Evolutionary conservation across 2,329 filamentous ascomycete species (phyloP).

Genomic region (Cytospora paraplurivora): DNA sequence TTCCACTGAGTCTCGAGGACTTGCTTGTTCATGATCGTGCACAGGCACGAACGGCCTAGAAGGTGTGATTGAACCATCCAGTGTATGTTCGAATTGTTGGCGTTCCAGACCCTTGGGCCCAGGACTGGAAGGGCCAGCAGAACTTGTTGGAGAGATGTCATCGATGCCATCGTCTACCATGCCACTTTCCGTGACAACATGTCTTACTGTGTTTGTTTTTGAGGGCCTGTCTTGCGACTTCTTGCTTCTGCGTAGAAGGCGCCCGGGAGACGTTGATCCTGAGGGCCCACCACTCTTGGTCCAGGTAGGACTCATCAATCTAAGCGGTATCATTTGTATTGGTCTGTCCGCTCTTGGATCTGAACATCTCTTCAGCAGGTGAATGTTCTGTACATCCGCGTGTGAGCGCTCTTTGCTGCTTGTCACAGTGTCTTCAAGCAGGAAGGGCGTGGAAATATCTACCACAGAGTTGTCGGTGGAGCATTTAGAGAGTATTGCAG

Average conservation of each 20-base stretch:
- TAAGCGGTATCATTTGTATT: not conserved
- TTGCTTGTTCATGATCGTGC: not conserved
- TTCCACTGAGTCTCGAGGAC: not conserved
- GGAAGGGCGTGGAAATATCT: not conserved
- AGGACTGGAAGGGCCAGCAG: not conserved
- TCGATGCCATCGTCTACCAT: not conserved
- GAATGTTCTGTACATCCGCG: not conserved
- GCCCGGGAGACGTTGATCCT: not conserved
- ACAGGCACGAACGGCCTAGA: not conserved
- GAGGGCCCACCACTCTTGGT: not conserved
- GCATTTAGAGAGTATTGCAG: not conserved
- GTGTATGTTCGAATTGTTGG: not conserved
- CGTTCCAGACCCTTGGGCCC: not conserved
- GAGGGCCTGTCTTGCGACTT: not conserved
- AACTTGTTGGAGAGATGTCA: slow-evolving; percentile 11
- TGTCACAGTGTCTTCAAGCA: not conserved
- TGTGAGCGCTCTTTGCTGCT: not conserved
- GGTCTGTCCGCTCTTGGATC: not conserved
- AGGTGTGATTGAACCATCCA: not conserved
- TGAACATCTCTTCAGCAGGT: not conserved
- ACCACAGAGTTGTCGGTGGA: no score
- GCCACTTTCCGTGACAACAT: not conserved
- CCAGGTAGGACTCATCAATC: slow-evolving; percentile 18
- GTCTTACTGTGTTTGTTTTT: not conserved
- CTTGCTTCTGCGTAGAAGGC: not conserved